Evolutionary conservation across 768 basidiomycete genomes (phyloP), one percentile per base, ranked within the genome.

Genomic region (Termitomyces sp.): DNA sequence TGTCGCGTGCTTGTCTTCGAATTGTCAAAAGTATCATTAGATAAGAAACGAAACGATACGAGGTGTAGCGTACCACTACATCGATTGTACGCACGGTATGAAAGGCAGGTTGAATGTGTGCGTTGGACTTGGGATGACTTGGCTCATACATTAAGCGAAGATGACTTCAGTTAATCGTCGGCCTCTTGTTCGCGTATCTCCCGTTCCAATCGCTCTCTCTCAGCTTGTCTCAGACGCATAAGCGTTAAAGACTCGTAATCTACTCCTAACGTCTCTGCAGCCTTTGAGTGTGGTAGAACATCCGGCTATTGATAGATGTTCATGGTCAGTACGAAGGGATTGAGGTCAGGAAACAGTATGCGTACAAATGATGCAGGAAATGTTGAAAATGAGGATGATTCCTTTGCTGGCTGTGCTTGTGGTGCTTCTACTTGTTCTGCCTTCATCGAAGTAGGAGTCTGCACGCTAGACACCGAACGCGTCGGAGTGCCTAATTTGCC

Each of bases 231-330:
- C 67, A 94, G 75, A 5, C 91, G 82, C 78, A 93, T 80, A 36
- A 94, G 76, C 0, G 90, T 93, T 58, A 92, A 66, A 3, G 86
- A 83, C 70, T 93, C 92, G 56, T 87, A 94, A 67, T 92, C 88
- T 49, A 92, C 63, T 2, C 80, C 80, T 12, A 75, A 65, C 22
- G 70, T 61, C 20, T 61, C 61, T 58, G 65, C 26, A 58, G 61
- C 42, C 53, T 65, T 54, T 12, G 70, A 57, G 45, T 59, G 53
- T 64, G 71, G 58, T 40, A 72, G 64, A 58, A 74, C 50, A 50
- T 72, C 65, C 16, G 71, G 64, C 69, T 71, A 40, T 22, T 38
- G 53, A 45, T 22, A 47, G 10, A 68, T 2, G 67, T 58, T 49
- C 53, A 54, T 58, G 20, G 35, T 30, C 45, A 38, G 16, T 28